Base-by-base conservation (phyloP, 306 rosid genomes). In the Gastrolobium bilobum region DNA sequence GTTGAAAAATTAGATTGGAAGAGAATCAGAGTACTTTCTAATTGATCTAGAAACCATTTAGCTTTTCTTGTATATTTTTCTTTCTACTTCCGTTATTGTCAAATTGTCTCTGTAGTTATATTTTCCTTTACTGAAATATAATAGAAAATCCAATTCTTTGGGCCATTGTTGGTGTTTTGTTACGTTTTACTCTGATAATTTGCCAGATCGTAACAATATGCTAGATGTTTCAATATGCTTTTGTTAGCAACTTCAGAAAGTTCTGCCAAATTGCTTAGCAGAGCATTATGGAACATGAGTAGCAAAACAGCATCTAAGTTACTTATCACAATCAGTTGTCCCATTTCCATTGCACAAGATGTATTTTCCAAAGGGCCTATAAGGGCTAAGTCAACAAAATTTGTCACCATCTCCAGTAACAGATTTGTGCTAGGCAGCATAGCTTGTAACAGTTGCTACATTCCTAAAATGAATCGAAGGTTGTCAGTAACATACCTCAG, bases 281-380 rank as follows among this genome's bases (percentile, higher is more conserved):
- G 91, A 66, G 87, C 84, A 35, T 89, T 70, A 75, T 80, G 87
- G 60, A 86, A 88, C 79, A 95, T 13, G 54, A 90, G 82, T 67
- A 92, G 99, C 80, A 91, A 62, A 78, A 89, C 85, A 0, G 98
- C 99, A 42, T 91, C 86, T 0, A 94, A 85, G 81, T 93, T 90
- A 20, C 50, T 79, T 34, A 91, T 47, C 50, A 81, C 85, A 3
- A 89, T 76, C 47, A 85, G 31, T 43, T 83, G 88, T 14, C 88
- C 10, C 88, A 43, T 75, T 72, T 47, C 83, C 94, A 0, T 82
- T 86, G 74, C 87, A 85, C 78, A 91, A 86, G 64, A 91, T 26
- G 63, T 76, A 95, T 1, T 91, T 91, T 13, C 99, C 97, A 51
- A 91, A 95, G 14, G 99, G 96, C 65, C 87, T 89, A 51, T 90